Evolutionary conservation across 176 grass and related monocot genomes (phyloP), one percentile per base, ranked within the genome.

Genomic region (Thinopyrum elongatum): DNA sequence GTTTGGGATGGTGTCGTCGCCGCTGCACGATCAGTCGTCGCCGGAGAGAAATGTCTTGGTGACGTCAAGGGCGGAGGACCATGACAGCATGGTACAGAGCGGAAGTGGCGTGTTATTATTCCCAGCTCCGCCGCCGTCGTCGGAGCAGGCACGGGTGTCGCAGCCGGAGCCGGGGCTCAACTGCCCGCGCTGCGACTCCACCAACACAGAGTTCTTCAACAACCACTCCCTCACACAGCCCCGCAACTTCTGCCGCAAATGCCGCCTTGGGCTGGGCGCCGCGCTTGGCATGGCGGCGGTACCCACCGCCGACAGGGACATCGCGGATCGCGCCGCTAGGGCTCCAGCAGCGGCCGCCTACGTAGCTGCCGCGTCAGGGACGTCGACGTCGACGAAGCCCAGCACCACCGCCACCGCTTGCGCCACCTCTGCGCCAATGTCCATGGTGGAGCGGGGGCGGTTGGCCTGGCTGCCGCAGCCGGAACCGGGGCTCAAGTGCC

Each of bases 201-300:
- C 86, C 63, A 94, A 94, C 92, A 97, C 94, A 59, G 91, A 94
- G 83, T 97, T 97, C 38, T 97, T 90, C 92, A 97, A 94, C 90
- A 97, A 97, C 90, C 87, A 97, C 83, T 94, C 90, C 21, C 83
- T 92, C 10, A 85, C 90, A 3, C 94, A 97, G 80, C 94, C 94
- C 35, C 90, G 92, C 33, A 88, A 97, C 88, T 94, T 97, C 90
- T 97, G 94, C 71, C 87, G 87, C 64, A 82, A 83, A 3, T 98
- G 95, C 82, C 93, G 89, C 82, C 95, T 87, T 98, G 95, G 95
- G 2, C 91, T 78, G 59, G 95, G 95, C 75, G 95, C 93, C 57
- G 84, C 93, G 39, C 84, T 95, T 65, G 85, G 90, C 19, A 92
- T 7, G 90, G 85, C 0, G 85, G 93, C 22, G 89, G 91, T 5